phyloP scores from a whole-genome alignment of 2,329 filamentous ascomycete genomes.

The Colletotrichum falcatum region DNA sequence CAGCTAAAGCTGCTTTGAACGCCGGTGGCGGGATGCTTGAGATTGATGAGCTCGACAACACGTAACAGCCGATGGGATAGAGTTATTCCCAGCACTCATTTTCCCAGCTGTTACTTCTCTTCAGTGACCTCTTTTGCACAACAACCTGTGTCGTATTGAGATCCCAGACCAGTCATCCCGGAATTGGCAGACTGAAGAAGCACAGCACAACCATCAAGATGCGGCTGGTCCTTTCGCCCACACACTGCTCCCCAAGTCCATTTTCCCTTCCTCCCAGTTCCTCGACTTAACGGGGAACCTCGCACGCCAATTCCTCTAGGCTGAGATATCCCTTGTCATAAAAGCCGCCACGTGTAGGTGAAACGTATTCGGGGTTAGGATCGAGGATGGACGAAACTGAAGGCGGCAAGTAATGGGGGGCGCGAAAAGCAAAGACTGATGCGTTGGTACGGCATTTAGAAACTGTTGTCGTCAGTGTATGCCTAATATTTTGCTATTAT shows the following conservation, averaged over 20 bases:
- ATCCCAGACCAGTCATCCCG: neutral
- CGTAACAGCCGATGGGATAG: no score
- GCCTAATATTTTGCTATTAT: no score
- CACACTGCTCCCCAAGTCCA: neutral
- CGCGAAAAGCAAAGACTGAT: no score
- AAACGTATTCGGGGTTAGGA: neutral
- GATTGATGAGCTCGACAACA: no score
- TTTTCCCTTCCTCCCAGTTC: neutral
- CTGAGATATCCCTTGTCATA: neutral
- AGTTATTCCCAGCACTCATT: neutral
- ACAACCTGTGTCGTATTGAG: neutral
- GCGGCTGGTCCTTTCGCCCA: neutral
- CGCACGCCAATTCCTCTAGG: neutral
- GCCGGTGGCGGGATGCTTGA: no score
- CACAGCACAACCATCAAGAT: neutral
- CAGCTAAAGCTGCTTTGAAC: no score
- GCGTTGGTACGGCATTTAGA: no score
- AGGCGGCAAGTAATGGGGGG: no score
- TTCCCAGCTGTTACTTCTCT: neutral
- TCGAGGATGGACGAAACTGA: neutral
- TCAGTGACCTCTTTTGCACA: neutral
- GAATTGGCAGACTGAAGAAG: neutral
- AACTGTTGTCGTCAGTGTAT: no score
- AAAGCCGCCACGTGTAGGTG: no score
- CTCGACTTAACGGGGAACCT: neutral